Conservation (phyloP, 2,329 filamentous ascomycete genomes). For the Aspergillus transmontanensis region DNA sequence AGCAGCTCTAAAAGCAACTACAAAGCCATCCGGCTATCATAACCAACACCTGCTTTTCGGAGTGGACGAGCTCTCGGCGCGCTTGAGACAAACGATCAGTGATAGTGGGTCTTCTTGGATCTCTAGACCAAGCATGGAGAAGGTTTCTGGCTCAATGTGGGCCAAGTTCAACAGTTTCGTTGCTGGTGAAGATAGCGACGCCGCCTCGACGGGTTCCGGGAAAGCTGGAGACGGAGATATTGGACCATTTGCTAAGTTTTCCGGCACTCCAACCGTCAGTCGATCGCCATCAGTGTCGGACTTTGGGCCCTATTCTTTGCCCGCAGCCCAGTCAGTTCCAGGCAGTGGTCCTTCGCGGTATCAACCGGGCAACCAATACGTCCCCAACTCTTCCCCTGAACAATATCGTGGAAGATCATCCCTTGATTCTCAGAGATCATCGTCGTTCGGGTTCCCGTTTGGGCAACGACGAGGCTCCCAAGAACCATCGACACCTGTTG, state of each 20-base stretch:
- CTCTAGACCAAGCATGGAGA: conserved; percentile 91
- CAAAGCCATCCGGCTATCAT: conserved; percentile 84
- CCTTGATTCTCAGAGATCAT: conserved; percentile 49
- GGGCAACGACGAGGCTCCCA: conserved; percentile 41
- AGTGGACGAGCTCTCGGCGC: conserved; percentile 80
- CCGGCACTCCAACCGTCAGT: conserved; percentile 74
- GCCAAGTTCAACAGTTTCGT: conserved; percentile 97
- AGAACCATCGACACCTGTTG: conserved; percentile 38
- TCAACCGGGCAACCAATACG: conserved; percentile 47
- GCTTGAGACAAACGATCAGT: conserved; percentile 82
- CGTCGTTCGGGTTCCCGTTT: conserved; percentile 37
- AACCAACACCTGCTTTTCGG: conserved; percentile 71
- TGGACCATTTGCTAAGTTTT: conserved; percentile 81
- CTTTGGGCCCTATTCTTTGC: conserved; percentile 58
- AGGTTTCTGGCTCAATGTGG: conserved; percentile 87
- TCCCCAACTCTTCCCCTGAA: conserved; percentile 55
- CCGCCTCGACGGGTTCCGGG: conserved; percentile 58
- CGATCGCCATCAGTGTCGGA: conserved; percentile 75
- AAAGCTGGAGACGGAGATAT: conserved; percentile 61
- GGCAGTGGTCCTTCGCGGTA: conserved; percentile 44
- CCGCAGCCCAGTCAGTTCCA: conserved; percentile 36
- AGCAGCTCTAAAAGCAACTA: conserved; percentile 74
- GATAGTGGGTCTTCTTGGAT: conserved; percentile 86
- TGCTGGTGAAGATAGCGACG: conserved; percentile 80
- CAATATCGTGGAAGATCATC: conserved; percentile 53